Evolutionary conservation across 2,329 filamentous ascomycete genomes (phyloP).

Genomic region (Colletotrichum sp.): DNA sequence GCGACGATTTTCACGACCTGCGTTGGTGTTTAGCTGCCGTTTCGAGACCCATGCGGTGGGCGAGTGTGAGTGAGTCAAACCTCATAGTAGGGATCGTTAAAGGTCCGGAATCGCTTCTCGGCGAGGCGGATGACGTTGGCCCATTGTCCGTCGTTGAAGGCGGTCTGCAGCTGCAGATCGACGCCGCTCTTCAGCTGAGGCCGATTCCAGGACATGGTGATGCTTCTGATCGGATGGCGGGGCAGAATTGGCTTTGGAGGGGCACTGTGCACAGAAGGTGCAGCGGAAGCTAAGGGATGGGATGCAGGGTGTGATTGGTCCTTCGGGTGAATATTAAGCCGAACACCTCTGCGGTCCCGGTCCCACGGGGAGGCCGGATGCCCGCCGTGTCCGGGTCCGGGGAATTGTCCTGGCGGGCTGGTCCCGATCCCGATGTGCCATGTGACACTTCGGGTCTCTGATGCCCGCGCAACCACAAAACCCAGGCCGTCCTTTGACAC

Average conservation of each 20-base stretch:
- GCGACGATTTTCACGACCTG: conserved; percentile 55
- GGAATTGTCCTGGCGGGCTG: background rate
- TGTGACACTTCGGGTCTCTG: background rate
- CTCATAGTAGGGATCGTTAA: conserved; percentile 62
- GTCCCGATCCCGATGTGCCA: background rate
- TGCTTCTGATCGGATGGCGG: conserved; percentile 28
- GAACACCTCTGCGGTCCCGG: background rate
- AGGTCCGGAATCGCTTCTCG: conserved; percentile 52
- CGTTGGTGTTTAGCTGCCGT: background rate
- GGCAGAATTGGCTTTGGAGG: conserved; percentile 20
- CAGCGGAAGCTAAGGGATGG: background rate
- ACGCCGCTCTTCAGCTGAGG: conserved; percentile 54
- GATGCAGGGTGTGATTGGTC: background rate
- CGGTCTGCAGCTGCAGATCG: conserved; percentile 59
- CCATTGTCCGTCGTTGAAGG: conserved; percentile 62
- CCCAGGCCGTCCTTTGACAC: background rate
- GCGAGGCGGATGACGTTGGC: conserved; percentile 54
- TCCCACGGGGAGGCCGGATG: no score
- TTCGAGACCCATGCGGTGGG: background rate
- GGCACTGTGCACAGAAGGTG: conserved; percentile 17
- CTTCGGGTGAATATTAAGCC: background rate
- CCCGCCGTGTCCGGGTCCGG: background rate
- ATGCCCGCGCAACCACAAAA: background rate
- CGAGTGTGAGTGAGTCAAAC: conserved; percentile 35
- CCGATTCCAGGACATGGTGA: conserved; percentile 24